Base-by-base conservation (phyloP, 176 grass and related monocot genomes). In the Eleusine coracana region DNA sequence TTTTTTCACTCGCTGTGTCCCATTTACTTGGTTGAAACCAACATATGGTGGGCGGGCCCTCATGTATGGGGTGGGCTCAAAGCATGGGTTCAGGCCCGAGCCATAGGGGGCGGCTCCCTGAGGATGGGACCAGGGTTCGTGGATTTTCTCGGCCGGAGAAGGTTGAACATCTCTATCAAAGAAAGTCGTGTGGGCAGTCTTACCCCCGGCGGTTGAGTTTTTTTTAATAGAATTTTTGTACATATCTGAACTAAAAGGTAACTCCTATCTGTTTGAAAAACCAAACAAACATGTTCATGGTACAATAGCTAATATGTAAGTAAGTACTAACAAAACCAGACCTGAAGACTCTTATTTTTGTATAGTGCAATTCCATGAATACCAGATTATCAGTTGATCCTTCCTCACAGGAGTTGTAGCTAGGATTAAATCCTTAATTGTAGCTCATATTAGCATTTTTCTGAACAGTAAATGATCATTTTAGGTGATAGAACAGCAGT, bases 401-500 rank as follows among this genome's bases (percentile, higher is more conserved):
- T 61, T 48, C 13, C 42, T 63, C 48, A 48, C 41, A 65, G 52
- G 73, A 76, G 50, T 38, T 36, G 34, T 76, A 82, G 51, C 36
- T 75, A 49, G 14, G 63, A 56, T 27, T 27, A 1, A 51, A 55
- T 83, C 65, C 34, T 65, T 64, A 65, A 59, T 29, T 63, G 15
- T 52, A 41, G 41, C 61, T 49, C 21, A 50, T 76, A 58, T 86
- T 60, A 61, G 40, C 63, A 62, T 62, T 68, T 10, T 61, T 70
- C 61, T 87, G 29, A 77, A 63, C 68, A 36, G 18, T 51, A 59
- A 46, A 62, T 37, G 46, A 18, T 51, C 40, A 82, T 16, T 70
- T 81, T 23, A 40, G 9, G 63, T 86, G 62, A 31, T 86, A 42
- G 75, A 79, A 77, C 36, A 61, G 10, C 46, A 82, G 25, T 80